Conservation (phyloP, 805 yeast species). For the Zygosaccharomyces bisporus region DNA sequence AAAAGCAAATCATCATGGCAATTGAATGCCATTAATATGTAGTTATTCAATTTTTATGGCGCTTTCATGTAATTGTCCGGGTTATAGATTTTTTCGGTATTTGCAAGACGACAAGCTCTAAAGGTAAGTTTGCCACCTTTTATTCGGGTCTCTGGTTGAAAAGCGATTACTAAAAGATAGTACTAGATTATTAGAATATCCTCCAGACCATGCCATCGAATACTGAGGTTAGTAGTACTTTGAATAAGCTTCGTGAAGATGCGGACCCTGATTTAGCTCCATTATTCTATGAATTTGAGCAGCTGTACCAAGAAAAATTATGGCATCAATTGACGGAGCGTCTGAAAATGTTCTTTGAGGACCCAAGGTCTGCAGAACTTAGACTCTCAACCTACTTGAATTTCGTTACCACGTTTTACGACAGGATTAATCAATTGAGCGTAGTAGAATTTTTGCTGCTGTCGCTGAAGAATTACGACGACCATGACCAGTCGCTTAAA, state of each 20-base stretch:
- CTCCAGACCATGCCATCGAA: slow-evolving; percentile 10
- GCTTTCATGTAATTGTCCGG: slow-evolving; percentile 3
- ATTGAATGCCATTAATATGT: background rate
- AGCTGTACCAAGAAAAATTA: slow-evolving; percentile 78
- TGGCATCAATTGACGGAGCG: slow-evolving; percentile 90
- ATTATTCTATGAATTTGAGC: slow-evolving; percentile 56
- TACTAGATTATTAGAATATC: background rate
- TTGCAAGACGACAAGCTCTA: background rate
- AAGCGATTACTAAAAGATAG: no score
- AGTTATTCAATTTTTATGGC: background rate
- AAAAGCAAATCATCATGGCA: background rate
- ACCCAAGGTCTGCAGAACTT: slow-evolving; percentile 48
- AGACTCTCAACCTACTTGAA: slow-evolving; percentile 65
- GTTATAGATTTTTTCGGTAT: background rate
- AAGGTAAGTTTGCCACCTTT: slow-evolving; percentile 14
- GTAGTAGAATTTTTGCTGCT: slow-evolving; percentile 68
- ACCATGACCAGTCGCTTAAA: slow-evolving; percentile 47
- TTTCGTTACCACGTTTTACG: slow-evolving; percentile 63
- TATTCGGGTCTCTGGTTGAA: background rate
- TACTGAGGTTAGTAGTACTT: slow-evolving; percentile 30
- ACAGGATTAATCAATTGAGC: slow-evolving; percentile 73
- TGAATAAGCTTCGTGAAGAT: slow-evolving; percentile 55
- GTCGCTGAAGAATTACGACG: slow-evolving; percentile 45
- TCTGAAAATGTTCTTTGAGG: slow-evolving; percentile 56
- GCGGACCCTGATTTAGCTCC: slow-evolving; percentile 62